Base-by-base conservation (phyloP, 139 green algal species). In the Chlorella sp. region DNA sequence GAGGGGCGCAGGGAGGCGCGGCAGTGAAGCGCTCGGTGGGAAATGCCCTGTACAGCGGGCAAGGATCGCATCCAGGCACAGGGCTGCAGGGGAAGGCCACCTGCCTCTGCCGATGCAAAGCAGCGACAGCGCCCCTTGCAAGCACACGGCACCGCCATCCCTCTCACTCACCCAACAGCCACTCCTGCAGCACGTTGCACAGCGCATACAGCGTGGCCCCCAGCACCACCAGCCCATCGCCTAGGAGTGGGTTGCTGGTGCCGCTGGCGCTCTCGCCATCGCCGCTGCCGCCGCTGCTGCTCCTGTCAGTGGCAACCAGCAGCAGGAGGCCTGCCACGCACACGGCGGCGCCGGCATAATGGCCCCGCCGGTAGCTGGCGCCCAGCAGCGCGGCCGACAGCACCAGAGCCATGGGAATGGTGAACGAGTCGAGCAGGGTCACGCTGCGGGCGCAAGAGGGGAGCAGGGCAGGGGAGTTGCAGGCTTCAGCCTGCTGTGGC, bases 361-460 rank as follows among this genome's bases (percentile, higher is more conserved):
- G 95, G 2, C 65, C 64, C 0, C 55, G 62, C 16, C 65, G 39
- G 86, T 96, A 98, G 38, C 72, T 83, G 1, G 90, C 87, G 2
- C 64, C 34, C 36, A 93, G 81, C 28, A 87, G 36, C 5, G 82
- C 32, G 26, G 57, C 68, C 0, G 85, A 87, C 3, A 94, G 91
- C 17, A 87, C n/a, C 65, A 93, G 67, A 0, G 75, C 89, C 25
- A 83, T 88, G 18, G 95, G 95, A 47, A 98, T 94, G 39, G 95
- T 93, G 72, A 91, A 94, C 84, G 86, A 95, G 87, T 98, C 94
- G 3, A 98, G 91, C 16, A 98, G 87, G 0, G 90, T 94, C 7
- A 98, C 94, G 20, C 79, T 92, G 76, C 74, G 62, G 47, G 13
- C 2, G 38, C 44, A 51, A 6, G 9, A 51, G 44, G 9, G 44